These are phyloP conservation scores for Eucalyptus marginata DNA, from an alignment of 345 rosid species.

Conservation along the genomic window DNA sequence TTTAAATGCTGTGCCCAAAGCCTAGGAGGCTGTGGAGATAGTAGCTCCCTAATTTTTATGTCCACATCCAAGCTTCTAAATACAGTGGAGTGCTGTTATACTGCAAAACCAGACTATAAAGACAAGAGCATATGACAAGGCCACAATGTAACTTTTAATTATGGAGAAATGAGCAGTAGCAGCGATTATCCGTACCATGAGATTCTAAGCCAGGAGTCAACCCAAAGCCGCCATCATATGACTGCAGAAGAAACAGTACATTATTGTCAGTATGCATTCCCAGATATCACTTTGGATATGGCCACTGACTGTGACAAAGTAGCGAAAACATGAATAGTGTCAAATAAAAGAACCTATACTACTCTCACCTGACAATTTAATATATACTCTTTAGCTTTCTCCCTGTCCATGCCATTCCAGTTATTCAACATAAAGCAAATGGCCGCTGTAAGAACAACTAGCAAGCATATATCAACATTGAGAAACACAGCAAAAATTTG, in stretches of 20 bases:
- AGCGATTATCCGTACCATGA: conserved; percentile 44
- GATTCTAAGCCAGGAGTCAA: conserved; percentile 88
- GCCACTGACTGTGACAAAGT: neutral
- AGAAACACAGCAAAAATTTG: neutral
- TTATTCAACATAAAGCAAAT: conserved; percentile 64
- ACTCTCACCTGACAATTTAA: conserved; percentile 59
- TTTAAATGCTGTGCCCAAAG: neutral
- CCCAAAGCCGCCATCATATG: conserved; percentile 98
- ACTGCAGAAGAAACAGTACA: conserved; percentile 24
- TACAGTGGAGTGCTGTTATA: neutral
- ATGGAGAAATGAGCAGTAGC: neutral
- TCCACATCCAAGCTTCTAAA: neutral
- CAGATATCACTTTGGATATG: neutral
- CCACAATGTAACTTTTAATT: neutral
- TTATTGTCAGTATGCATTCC: neutral
- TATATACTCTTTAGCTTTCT: conserved; percentile 68
- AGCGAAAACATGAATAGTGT: neutral
- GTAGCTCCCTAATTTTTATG: neutral
- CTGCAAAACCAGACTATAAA: neutral
- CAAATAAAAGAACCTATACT: neutral
- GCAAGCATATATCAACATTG: neutral
- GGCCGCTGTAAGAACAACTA: conserved; percentile 59
- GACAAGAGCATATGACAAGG: neutral
- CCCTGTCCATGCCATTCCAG: conserved; percentile 88
- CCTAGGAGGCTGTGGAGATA: neutral